These are phyloP conservation scores for Hygrocybe coccinea DNA, from an alignment of 768 basidiomycete genomes.

Conservation along the genomic window DNA sequence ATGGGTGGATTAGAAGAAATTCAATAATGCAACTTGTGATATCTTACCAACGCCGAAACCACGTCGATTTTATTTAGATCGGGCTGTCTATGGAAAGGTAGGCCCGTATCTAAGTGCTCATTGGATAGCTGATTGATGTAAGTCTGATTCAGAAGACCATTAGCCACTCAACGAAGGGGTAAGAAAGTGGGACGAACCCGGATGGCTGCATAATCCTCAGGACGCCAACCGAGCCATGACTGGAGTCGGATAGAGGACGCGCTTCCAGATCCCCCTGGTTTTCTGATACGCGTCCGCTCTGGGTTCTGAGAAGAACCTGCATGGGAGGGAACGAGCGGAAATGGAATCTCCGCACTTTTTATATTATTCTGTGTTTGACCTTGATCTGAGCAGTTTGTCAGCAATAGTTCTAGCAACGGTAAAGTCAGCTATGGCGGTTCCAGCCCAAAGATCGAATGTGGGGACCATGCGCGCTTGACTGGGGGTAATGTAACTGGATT, in stretches of 20 bases:
- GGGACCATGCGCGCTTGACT: too few relatives aligned
- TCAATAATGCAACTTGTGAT: not conserved
- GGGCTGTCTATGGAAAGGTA: too few relatives aligned
- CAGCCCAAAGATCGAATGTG: too few relatives aligned
- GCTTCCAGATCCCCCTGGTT: not conserved
- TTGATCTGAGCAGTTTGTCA: too few relatives aligned
- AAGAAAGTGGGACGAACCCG: not conserved
- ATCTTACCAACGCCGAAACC: not conserved
- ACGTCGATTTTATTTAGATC: too few relatives aligned
- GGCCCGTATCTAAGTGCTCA: too few relatives aligned
- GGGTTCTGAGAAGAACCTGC: not conserved
- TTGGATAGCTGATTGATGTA: not conserved
- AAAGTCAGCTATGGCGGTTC: too few relatives aligned
- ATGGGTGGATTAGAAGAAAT: not conserved
- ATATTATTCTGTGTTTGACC: not conserved
- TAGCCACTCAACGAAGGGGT: not conserved
- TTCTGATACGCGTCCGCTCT: not conserved
- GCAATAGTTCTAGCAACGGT: too few relatives aligned
- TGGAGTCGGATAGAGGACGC: not conserved
- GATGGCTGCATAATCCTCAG: not conserved
- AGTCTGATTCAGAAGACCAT: not conserved
- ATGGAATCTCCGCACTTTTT: not conserved
- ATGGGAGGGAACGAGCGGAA: not conserved
- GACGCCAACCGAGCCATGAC: not conserved
- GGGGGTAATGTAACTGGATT: not conserved